Conservation (phyloP, 2,329 filamentous ascomycete species). For the Penicillium sp. region DNA sequence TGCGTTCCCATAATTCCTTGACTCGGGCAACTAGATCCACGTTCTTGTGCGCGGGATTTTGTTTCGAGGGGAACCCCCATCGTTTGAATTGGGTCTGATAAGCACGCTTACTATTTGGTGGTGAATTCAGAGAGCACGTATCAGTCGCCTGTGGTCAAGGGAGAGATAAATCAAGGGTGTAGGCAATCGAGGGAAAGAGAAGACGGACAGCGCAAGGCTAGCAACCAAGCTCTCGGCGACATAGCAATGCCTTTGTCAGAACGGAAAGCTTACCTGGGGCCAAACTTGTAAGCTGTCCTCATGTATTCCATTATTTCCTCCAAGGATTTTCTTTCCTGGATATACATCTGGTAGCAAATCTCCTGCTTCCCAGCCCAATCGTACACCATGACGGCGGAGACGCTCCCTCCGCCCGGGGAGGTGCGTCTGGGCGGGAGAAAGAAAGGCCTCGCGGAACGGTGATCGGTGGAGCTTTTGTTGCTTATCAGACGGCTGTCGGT, state of each 20-base stretch:
- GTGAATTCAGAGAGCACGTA: background rate
- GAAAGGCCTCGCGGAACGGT: constrained; percentile 5
- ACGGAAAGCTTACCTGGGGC: constrained; percentile 55
- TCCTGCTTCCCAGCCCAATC: constrained; percentile 63
- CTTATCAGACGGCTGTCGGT: constrained; percentile 21
- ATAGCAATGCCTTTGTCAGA: background rate
- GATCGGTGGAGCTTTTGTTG: constrained; percentile 9
- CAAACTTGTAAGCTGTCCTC: constrained; percentile 58
- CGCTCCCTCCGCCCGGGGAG: constrained; percentile 24
- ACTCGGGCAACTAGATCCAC: constrained; percentile 60
- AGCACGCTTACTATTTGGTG: constrained; percentile 55
- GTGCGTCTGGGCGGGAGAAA: constrained; percentile 16
- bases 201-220: too few relatives aligned
- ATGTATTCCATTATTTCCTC: constrained; percentile 71
- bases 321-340: constrained; percentile 65
- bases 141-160: too few relatives aligned
- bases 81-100: constrained; percentile 70
- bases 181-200: too few relatives aligned
- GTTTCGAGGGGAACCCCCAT: constrained; percentile 73
- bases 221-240: too few relatives aligned
- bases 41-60: constrained; percentile 66
- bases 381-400: constrained; percentile 45
- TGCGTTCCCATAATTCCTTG: constrained; percentile 71
- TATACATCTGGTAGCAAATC: constrained; percentile 66
- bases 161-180: too few relatives aligned